Evolutionary conservation across 169 alveolate species (phyloP).

Genomic region (Babesia caballi): DNA sequence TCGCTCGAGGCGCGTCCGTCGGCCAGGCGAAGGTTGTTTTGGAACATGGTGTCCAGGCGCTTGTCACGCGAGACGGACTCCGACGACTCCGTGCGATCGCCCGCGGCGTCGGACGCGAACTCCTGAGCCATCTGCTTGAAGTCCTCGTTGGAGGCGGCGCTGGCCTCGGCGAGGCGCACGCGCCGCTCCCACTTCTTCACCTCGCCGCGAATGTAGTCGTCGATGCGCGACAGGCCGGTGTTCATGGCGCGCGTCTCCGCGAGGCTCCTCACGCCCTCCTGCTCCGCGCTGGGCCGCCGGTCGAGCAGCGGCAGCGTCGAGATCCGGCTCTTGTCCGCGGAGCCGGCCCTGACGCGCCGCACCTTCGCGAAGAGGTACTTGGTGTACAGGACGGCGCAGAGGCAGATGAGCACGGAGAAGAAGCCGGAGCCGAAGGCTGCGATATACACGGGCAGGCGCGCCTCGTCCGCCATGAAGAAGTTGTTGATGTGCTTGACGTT

Average conservation of each 20-base stretch:
- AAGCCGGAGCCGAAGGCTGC: conserved; percentile 42
- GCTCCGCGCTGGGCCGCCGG: background rate
- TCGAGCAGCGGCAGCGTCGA: conserved; percentile 22
- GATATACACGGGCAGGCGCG: conserved; percentile 42
- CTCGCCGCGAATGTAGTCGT: conserved; percentile 31
- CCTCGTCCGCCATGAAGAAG: conserved; percentile 43
- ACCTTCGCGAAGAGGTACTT: conserved; percentile 15
- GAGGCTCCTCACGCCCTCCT: background rate
- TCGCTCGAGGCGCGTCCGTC: background rate
- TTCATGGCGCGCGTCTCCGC: conserved; percentile 38
- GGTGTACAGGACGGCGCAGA: conserved; percentile 28
- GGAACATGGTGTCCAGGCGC: conserved; percentile 7
- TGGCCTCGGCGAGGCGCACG: conserved; percentile 17
- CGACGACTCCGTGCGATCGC: background rate
- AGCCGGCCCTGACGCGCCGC: background rate
- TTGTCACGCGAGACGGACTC: background rate
- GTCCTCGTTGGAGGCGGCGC: background rate
- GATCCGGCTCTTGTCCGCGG: background rate
- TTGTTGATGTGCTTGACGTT: conserved; percentile 21
- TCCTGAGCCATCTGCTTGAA: background rate
- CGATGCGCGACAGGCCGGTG: conserved; percentile 38
- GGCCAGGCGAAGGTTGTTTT: background rate
- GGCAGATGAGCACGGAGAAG: conserved; percentile 41
- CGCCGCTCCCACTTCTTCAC: conserved; percentile 32
- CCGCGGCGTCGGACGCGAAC: background rate